Base-by-base conservation (phyloP, 305 asterid genomes). In the Lippia alba region DNA sequence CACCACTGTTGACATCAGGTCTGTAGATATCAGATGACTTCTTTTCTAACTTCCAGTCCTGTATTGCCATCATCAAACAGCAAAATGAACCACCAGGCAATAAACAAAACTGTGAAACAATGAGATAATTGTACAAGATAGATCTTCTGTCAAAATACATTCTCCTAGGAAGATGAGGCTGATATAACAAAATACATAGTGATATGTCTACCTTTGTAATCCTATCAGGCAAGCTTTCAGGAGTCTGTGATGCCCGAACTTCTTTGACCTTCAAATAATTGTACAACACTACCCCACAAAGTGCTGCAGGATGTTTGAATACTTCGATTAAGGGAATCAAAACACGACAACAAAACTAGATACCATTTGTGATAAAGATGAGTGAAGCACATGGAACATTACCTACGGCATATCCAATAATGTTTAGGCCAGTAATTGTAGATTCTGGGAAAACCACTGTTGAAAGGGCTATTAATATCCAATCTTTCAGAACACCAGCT, bases 401-500 rank as follows among this genome's bases (percentile, higher is more conserved):
- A 88, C 95, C 95, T 55, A 88, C 76, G 58, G 84, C 95, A 69
- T 88, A 88, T 66, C 95, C 95, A 41, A 77, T 78, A 63, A 88
- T 82, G 70, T 88, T 88, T 36, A 88, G 90, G 17, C 80, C 64
- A 36, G 95, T 88, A 36, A 88, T 88, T 4, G 75, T 78, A 9
- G 95, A 88, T 75, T 88, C 92, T 6, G 95, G 95, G 70, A 88
- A 88, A 55, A 88, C 64, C 49, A 88, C 75, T 33, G 92, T 88
- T 50, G 95, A 86, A 69, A 88, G 85, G 56, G 95, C 82, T 61
- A 88, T 88, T 32, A 88, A 77, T 60, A 88, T 84, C 95, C 95
- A 88, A 67, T 88, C 95, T 77, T 88, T 88, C 56, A 88, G 80
- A 69, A 88, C 95, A 39, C 95, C 95, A 34, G 95, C 91, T 40